These are phyloP conservation scores for Amoebophrya sp. DNA, from an alignment of 169 alveolate genomes.

Conservation along the genomic window DNA sequence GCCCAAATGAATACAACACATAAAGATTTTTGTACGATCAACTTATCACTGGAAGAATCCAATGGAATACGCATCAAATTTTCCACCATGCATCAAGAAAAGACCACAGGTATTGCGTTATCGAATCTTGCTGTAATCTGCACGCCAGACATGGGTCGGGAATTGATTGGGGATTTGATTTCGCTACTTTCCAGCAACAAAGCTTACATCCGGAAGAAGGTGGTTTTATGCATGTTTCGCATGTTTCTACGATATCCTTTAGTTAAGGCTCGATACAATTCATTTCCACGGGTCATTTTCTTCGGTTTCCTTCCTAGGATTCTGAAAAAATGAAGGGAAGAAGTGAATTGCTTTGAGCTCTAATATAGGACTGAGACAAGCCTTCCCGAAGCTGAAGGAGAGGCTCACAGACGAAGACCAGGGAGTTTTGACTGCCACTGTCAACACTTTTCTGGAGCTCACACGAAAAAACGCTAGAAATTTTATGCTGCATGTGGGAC, in stretches of 20 bases:
- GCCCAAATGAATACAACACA: too few species aligned
- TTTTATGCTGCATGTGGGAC: too few species aligned
- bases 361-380: too few species aligned
- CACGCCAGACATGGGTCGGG: conserved; percentile 35
- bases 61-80: too few species aligned
- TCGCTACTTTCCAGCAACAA: conserved; percentile 38
- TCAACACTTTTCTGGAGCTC: conserved; percentile 39
- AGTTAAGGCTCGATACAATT: too few species aligned
- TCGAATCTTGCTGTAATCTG: conserved; percentile 35
- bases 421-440: conserved; percentile 38
- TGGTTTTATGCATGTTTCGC: conserved; percentile 40
- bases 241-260: conserved; percentile 31
- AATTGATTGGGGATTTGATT: conserved; percentile 38
- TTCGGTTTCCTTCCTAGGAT: too few species aligned
- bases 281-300: too few species aligned
- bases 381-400: conserved; percentile 41
- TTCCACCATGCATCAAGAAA: too few species aligned
- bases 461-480: conserved; percentile 39
- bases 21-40: too few species aligned
- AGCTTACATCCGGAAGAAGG: conserved; percentile 45
- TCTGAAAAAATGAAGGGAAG: too few species aligned
- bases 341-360: too few species aligned
- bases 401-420: conserved; percentile 42
- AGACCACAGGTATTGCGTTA: conserved; percentile 38
- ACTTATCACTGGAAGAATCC: too few species aligned